A percentile compares a stretch with the other conserved stretches of the same genome.
Conservation (phyloP, 306 rosid species). For the Sicyos edulis region DNA sequence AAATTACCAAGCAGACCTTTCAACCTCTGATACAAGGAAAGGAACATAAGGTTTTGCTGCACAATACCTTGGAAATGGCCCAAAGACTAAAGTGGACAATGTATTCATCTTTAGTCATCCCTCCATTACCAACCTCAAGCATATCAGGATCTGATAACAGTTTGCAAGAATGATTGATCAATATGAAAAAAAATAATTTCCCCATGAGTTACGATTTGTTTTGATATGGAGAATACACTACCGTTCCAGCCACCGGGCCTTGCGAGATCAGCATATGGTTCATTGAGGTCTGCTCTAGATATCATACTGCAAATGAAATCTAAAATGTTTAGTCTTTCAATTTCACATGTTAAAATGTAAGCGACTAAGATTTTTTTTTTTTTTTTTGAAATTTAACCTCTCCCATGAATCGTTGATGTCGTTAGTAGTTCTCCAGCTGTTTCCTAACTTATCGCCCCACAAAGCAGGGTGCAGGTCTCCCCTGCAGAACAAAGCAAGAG, state of each 20-base stretch:
- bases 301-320: slow-evolving; percentile 56
- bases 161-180: background rate
- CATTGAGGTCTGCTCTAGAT: slow-evolving; percentile 76
- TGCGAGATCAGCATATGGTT: slow-evolving; percentile 65
- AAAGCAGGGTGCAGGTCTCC: slow-evolving; percentile 95
- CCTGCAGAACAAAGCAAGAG: slow-evolving; percentile 31
- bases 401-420: slow-evolving; percentile 84
- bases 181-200: background rate
- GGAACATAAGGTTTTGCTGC: background rate
- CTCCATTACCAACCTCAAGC: slow-evolving; percentile 98
- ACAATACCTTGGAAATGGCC: slow-evolving; percentile 85
- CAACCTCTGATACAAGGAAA: background rate
- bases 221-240: slow-evolving; percentile 26
- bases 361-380: background rate
- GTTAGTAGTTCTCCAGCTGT: slow-evolving; percentile 93
- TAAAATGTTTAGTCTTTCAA: background rate
- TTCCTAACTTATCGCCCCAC: slow-evolving; percentile 82
- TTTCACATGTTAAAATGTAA: background rate
- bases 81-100: slow-evolving; percentile 89
- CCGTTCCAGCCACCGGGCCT: slow-evolving; percentile 99
- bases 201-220: background rate
- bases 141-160: slow-evolving; percentile 82
- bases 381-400: slow-evolving; percentile 36
- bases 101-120: slow-evolving; percentile 80
- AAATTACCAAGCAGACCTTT: background rate